Conservation (phyloP, 2,329 filamentous ascomycete species). For the Graphiopsis chlorocephala region DNA sequence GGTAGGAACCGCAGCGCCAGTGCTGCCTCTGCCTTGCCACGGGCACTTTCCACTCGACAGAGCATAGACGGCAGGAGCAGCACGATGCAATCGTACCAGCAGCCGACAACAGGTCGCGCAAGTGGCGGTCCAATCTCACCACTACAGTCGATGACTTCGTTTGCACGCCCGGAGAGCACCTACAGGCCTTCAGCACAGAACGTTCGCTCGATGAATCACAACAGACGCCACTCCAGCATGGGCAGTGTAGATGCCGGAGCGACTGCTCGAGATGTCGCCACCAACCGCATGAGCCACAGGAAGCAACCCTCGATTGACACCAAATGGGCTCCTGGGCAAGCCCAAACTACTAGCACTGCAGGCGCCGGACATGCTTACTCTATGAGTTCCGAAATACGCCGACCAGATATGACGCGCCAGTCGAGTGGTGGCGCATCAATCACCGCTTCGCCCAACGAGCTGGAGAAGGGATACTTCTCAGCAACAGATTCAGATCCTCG, state of each 20-base stretch:
- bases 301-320: constrained; percentile 60
- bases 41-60: constrained; percentile 20
- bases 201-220: constrained; percentile 63
- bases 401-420: constrained; percentile 7
- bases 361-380: constrained; percentile 20
- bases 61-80: constrained; percentile 22
- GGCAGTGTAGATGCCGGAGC: constrained; percentile 74
- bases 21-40: constrained; percentile 15
- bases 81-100: constrained; percentile 16
- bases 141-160: constrained; percentile 32
- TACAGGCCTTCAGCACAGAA: constrained; percentile 36
- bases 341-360: constrained; percentile 1
- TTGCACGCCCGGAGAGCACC: constrained; percentile 32
- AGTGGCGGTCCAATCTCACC: constrained; percentile 30
- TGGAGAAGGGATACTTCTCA: constrained; percentile 91
- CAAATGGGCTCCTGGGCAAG: constrained; percentile 45
- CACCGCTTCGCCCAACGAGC: constrained; percentile 48
- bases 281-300: constrained; percentile 39
- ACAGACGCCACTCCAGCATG: constrained; percentile 81
- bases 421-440: constrained; percentile 1
- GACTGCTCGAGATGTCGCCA: constrained; percentile 24
- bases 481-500: constrained; percentile 78
- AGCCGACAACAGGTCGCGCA: constrained; percentile 31
- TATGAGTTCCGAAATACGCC: not conserved
- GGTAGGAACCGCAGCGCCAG: constrained; percentile 48